Base-by-base conservation (phyloP, 2,329 filamentous ascomycete species). In the Xenosphaeropsis pyriputrescens region DNA sequence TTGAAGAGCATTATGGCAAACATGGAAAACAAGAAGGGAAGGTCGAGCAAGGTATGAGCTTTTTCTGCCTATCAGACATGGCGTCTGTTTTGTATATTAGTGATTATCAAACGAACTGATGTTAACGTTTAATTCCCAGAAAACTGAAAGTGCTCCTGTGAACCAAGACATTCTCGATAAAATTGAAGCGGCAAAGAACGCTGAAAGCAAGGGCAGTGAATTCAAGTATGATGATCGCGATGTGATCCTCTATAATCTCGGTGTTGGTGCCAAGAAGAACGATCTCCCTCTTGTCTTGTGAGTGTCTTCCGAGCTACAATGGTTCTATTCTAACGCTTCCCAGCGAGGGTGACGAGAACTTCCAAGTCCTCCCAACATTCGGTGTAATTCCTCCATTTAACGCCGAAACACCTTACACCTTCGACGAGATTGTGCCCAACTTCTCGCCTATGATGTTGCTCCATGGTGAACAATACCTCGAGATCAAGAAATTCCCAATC, bases 371-470 rank as follows among this genome's bases (percentile, higher is more conserved):
- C 38, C 91, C 91, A 38, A 93, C 86, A n/a, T 98, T 84, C 53
- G 91, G 88, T 57, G 91, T 96, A 44, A 79, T 98, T 51, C 91
- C 91, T n/a, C 82, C 79, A 51, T 95, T 96, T 65, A 81, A 81
- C 62, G 79, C 85, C 43, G 70, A 82, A 47, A 66, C 77, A 43
- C 85, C 89, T 18, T 96, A 82, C 67, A 76, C 69, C 59, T 71
- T 91, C 51, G 74, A 77, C 54, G 75, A 88, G 40, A 72, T 98
- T 43, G 81, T 96, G 18, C 86, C 88, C 58, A 93, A 96, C 70
- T 98, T 95, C 69, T 85, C 76, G 29, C 89, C 88, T 44, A 95
- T 94, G 85, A 95, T 95, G 86, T 76, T 98, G 36, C 80, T 98
- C 17, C 91, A 98, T 65, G 91, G 91, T 56, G 91, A 98, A 69